Conservation (phyloP, 2,329 filamentous ascomycete genomes). For the Hypoxylon sp. region DNA sequence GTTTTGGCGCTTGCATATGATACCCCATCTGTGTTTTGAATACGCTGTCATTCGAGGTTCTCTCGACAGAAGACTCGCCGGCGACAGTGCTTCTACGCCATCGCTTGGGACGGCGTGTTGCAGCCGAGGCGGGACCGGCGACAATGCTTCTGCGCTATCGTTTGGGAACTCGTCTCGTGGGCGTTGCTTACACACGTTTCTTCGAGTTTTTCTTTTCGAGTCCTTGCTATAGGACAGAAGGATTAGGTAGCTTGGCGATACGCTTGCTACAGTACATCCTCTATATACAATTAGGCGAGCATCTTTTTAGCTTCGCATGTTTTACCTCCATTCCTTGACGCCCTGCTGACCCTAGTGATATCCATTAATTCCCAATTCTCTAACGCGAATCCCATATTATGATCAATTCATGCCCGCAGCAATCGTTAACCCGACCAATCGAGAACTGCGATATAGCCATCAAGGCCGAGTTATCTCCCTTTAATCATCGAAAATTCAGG, state of each 20-base stretch:
- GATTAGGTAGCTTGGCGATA: conserved; percentile 29
- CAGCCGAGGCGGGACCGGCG: conserved; percentile 53
- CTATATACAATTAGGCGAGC: conserved; percentile 36
- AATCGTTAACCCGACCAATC: neutral
- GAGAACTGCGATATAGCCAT: neutral
- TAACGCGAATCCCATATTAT: conserved; percentile 7
- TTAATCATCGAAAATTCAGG: conserved; percentile 41
- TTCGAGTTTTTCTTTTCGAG: conserved; percentile 27
- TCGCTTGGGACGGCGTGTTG: conserved; percentile 58
- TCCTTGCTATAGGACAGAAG: conserved; percentile 24
- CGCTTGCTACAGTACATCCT: conserved; percentile 38
- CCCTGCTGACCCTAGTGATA: conserved; percentile 5
- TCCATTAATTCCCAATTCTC: neutral
- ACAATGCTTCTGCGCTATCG: conserved; percentile 67
- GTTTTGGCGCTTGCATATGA: conserved; percentile 53
- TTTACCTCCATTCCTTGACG: conserved; percentile 10
- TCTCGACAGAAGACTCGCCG: conserved; percentile 45
- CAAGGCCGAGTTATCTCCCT: conserved; percentile 23
- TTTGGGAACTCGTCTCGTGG: conserved; percentile 48
- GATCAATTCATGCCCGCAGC: conserved; percentile 1
- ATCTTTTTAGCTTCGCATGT: conserved; percentile 29
- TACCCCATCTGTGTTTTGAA: conserved; percentile 64
- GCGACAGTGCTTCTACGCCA: conserved; percentile 59
- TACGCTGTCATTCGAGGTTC: conserved; percentile 58
- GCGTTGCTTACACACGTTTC: conserved; percentile 47